Evolutionary conservation across 164 flowering plant genomes (phyloP), one percentile per base, ranked within the genome.

Genomic region (Echeveria elegans): DNA sequence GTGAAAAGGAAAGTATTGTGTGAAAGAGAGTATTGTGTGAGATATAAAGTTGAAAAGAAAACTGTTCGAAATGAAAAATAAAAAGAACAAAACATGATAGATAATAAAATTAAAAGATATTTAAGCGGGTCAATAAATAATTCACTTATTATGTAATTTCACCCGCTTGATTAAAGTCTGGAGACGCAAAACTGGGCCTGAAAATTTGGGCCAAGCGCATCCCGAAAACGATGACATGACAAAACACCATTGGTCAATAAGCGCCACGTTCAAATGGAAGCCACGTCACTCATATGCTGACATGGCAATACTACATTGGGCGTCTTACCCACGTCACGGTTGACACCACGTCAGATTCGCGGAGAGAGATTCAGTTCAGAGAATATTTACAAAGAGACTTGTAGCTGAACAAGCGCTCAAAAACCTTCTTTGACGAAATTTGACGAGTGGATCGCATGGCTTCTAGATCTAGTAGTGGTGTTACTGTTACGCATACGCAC

Each of bases 341-440:
- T 7, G 10, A 0, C 16, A n/a, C 50, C 50, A 45, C 50, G 50
- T 45, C 50, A 45, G 37, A 34, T 3, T 41, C 47, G 12, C n/a
- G 16, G 4, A 16, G 50, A 3, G 50, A 15, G 52, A 47, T 47
- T 47, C 52, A 47, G n/a, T 34, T 12, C 45, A 40, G 56, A n/a
- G 56, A 50, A 50, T 50, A n/a, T 50, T 5, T n/a, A n/a, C n/a
- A n/a, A n/a, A 50, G 26, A 6, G 56, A 50, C 9, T n/a, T 21
- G 23, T 50, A 50, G 56, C 56, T 50, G 10, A n/a, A 26, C n/a
- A 21, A 50, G 56, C 56, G 56, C 56, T 50, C 56, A 50, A 50
- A n/a, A 40, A 16, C 4, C 23, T 5, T 34, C 56, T 50, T 50
- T 50, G 52, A 47, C 52, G 21, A 47, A 47, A 47, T 15, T 53